Percentiles rank a stretch among this genome's conserved stretches.
phyloP scores from a whole-genome alignment of 495 filamentous ascomycete genomes.

The Lineolata rhizophorae region DNA sequence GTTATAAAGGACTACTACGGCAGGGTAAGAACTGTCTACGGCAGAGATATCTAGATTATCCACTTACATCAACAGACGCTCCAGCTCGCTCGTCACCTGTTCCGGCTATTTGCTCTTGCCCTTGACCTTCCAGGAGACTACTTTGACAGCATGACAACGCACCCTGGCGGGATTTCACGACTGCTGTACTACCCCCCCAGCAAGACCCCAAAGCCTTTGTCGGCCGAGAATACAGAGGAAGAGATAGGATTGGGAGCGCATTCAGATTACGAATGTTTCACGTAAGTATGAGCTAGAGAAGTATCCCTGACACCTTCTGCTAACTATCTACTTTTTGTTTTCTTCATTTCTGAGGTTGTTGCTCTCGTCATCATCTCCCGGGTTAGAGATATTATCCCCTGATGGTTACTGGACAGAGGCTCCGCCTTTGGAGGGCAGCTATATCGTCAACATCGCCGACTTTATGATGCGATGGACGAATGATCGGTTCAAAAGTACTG shows the following conservation, averaged over 20 bases:
- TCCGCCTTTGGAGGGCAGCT: constrained; percentile 19
- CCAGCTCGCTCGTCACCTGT: constrained; percentile 7
- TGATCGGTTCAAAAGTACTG: constrained; percentile 6
- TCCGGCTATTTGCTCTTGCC: constrained; percentile 23
- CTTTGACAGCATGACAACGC: constrained; percentile 22
- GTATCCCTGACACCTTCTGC: no score
- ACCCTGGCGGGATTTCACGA: constrained; percentile 22
- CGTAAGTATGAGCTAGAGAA: no score
- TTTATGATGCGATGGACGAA: constrained; percentile 10
- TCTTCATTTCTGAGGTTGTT: no score
- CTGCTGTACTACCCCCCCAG: constrained; percentile 25
- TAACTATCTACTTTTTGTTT: no score
- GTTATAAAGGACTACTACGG: constrained; percentile 8
- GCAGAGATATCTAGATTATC: constrained; percentile 2
- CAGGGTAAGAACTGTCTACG: no score
- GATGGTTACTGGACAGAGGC: constrained; percentile 25
- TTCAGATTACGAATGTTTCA: constrained; percentile 29
- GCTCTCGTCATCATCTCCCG: constrained; percentile 22
- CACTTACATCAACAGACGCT: no score
- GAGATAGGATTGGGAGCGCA: constrained; percentile 26
- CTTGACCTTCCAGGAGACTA: constrained; percentile 21
- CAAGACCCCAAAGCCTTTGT: constrained; percentile 14
- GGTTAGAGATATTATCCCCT: constrained; percentile 28
- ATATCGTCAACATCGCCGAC: constrained; percentile 11
- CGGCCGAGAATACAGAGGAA: constrained; percentile 8